These are phyloP conservation scores for Cyberlindnera xylosilytica DNA, from an alignment of 805 yeast species.

Conservation along the genomic window DNA sequence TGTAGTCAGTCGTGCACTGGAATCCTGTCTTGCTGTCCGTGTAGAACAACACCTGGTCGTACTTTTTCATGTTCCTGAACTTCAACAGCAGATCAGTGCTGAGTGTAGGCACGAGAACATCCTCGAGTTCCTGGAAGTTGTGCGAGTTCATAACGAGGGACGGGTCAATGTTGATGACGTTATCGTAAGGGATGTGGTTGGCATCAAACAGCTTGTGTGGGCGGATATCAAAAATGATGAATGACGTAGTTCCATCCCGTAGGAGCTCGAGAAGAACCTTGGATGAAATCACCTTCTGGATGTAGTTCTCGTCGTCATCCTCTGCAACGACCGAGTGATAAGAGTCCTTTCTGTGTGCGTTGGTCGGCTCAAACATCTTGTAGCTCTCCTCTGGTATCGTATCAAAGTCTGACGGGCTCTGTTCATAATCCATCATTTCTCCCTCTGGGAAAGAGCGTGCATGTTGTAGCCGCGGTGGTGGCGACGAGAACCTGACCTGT, in stretches of 20 bases:
- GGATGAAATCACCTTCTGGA: conserved; percentile 35
- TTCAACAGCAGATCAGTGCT: conserved; percentile 13
- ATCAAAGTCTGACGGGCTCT: not conserved
- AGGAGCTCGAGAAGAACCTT: conserved; percentile 39
- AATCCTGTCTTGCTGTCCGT: conserved; percentile 35
- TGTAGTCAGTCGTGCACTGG: conserved; percentile 30
- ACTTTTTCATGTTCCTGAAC: conserved; percentile 31
- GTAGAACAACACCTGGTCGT: conserved; percentile 36
- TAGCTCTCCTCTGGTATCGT: conserved; percentile 3
- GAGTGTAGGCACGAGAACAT: conserved; percentile 8
- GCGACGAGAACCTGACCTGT: conserved; percentile 6
- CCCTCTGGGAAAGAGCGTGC: conserved; percentile 13
- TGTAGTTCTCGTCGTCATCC: conserved; percentile 24
- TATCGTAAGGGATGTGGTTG: conserved; percentile 36
- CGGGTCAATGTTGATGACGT: conserved; percentile 41
- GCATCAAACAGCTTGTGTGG: conserved; percentile 30
- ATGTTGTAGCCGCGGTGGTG: conserved; percentile 14
- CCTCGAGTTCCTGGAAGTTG: conserved; percentile 28
- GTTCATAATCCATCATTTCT: conserved; percentile 1
- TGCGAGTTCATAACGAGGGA: conserved; percentile 33
- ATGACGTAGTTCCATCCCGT: conserved; percentile 39
- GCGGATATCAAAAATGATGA: conserved; percentile 40
- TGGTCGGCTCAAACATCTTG: conserved; percentile 8
- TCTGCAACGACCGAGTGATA: conserved; percentile 38
- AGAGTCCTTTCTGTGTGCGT: conserved; percentile 34